Conservation (phyloP, 1,139 yeast species). For the Sugiyamaella paludigena region DNA sequence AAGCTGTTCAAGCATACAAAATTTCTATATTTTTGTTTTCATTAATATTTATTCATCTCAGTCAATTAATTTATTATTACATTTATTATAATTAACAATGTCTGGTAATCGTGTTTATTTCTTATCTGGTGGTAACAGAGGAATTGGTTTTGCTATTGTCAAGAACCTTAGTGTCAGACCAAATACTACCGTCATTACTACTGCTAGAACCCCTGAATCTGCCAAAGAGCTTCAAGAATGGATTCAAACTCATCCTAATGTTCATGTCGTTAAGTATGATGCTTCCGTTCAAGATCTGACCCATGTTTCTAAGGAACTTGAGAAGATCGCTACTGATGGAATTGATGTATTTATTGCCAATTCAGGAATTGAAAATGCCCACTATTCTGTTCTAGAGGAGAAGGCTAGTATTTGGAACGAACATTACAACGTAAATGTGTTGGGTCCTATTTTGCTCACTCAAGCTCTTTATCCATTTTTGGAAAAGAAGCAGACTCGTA, state of each 20-base stretch:
- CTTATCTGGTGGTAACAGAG: conserved; percentile 18
- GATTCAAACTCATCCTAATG: conserved; percentile 4
- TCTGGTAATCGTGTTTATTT: too few relatives aligned
- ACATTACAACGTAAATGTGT: conserved; percentile 17
- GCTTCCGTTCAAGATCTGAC: conserved; percentile 1
- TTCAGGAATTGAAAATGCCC: conserved; percentile 4
- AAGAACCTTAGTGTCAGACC: conserved; percentile 2
- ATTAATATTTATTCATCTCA: too few relatives aligned
- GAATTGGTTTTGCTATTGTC: conserved; percentile 17
- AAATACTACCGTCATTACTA: conserved; percentile 12
- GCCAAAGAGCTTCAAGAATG: conserved; percentile 7
- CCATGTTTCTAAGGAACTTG: conserved; percentile 26
- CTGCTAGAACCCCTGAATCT: conserved; percentile 11
- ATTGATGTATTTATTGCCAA: conserved; percentile 11
- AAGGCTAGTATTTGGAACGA: not conserved
- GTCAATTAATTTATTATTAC: too few relatives aligned
- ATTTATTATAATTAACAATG: not conserved
- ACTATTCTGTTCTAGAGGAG: not conserved
- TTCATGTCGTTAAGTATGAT: conserved; percentile 9
- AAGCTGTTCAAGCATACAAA: too few relatives aligned
- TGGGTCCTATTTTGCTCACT: conserved; percentile 5
- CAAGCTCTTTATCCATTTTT: conserved; percentile 2
- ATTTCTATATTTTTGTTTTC: too few relatives aligned
- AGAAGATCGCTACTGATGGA: conserved; percentile 6
- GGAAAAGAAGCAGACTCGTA: conserved; percentile 9